Base-by-base conservation (phyloP, 805 yeast species). In the Saturnispora quitensis region DNA sequence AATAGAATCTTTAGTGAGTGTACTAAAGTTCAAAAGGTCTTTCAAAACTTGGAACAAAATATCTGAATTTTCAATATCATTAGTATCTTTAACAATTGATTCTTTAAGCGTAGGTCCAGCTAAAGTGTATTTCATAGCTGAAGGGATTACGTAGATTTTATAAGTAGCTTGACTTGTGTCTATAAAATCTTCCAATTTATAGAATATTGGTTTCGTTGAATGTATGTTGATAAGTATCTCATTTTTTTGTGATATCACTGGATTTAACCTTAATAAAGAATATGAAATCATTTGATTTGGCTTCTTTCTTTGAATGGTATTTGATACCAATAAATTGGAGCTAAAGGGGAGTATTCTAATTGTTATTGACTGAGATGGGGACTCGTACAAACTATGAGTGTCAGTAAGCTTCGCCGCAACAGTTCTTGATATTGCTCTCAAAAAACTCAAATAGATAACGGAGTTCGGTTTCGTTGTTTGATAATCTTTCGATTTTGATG, bases 11-110 rank as follows among this genome's bases (percentile, higher is more conserved):
- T 15, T 33, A 6, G 27, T 18, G n/a, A 33, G 24, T 18, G 40
- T 7, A n/a, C 36, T 35, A n/a, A 47, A 72, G 18, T 36, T 47
- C 18, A 47, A 71, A 72, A 0, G 89, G 82, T 0, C 90, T 80
- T 56, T 80, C 75, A 22, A 84, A 86, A 63, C 82, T 84, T 55
- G 84, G 69, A 61, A 84, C 89, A 53, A 75, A 76, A 47, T 84
- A 62, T 56, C 84, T 80, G 2, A 54, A 62, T 63, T 45, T 61
- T 58, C 58, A 75, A 76, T 1, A 66, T 64, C 5, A 62, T 55
- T 18, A 45, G 40, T 18, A 52, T 40, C 33, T 45, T 45, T 22
- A 13, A 47, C 35, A 36, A 47, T 35, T 10, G 49, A 47, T 38
- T 47, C 44, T 27, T 47, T 12, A 20, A 47, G 27, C 9, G 49